These are phyloP conservation scores for Mucor sp. DNA, from an alignment of 371 early-diverging fungal species.

Conservation along the genomic window DNA sequence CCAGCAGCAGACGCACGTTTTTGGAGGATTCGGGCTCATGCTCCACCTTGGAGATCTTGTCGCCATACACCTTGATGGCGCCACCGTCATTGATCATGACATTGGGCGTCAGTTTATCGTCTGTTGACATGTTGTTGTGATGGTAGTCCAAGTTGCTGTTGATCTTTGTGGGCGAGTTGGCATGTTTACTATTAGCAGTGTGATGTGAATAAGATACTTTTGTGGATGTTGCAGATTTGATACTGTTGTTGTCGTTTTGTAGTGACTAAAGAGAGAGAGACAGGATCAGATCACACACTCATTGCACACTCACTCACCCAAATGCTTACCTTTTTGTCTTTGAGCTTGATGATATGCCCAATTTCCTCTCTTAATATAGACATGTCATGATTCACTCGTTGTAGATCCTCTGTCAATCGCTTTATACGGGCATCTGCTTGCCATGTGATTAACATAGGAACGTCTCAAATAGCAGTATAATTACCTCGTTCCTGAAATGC, in stretches of 20 bases:
- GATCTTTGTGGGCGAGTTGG: constrained; percentile 18
- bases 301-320: not conserved
- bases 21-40: constrained; percentile 81
- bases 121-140: constrained; percentile 3
- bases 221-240: not conserved
- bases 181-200: constrained; percentile 3
- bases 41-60: constrained; percentile 68
- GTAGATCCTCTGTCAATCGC: constrained; percentile 57
- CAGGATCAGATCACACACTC: not conserved
- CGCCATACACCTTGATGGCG: constrained; percentile 76
- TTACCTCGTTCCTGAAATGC: constrained; percentile 64
- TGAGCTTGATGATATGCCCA: constrained; percentile 52
- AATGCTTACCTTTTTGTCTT: constrained; percentile 60
- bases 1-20: constrained; percentile 79
- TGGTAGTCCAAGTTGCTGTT: not conserved
- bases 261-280: not conserved
- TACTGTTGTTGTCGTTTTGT: not conserved
- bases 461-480: not conserved
- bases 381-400: constrained; percentile 53
- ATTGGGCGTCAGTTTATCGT: constrained; percentile 23
- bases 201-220: constrained; percentile 1
- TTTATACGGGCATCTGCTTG: constrained; percentile 52
- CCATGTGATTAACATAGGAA: not conserved
- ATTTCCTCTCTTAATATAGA: constrained; percentile 56
- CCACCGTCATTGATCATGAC: constrained; percentile 62